Base-by-base conservation (phyloP, 306 rosid species). In the Lablab purpureus region DNA sequence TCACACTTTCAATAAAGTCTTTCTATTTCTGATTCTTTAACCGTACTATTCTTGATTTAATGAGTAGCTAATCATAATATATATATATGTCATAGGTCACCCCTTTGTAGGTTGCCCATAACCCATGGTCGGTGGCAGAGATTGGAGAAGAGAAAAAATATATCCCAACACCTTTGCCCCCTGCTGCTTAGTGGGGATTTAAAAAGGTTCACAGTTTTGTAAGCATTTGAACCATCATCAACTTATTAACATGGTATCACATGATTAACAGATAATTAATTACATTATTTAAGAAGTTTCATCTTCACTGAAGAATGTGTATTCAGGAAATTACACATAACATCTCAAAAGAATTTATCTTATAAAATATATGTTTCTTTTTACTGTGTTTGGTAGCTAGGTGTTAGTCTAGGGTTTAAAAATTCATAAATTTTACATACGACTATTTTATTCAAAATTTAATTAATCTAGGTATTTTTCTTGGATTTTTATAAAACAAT, bases 111-210 rank as follows among this genome's bases (percentile, higher is more conserved):
- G 18, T 13, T 23, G 30, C 32, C 59, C 71, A 28, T 62, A 9
- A 62, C 19, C 22, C 45, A n/a, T 75, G 71, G 30, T 18, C 47
- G 9, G 18, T 25, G 22, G 12, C 60, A 10, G 14, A 75, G 59
- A 75, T 59, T 59, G 70, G 70, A 74, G 69, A 60, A 56, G 4
- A 14, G 5, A 8, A 55, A n/a, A 25, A 9, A 11, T 19, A 15
- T 73, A 12, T 56, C 40, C 1, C 34, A 52, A 8, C 27, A 7
- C 8, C 22, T n/a, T n/a, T 17, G 17, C 25, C 25, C 9, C 15
- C 46, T 34, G 2, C 27, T 17, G 34, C 47, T 17, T 58, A 74
- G 70, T 74, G 79, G 70, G 19, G 30, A 59, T 27, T 60, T 30
- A 6, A 75, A 62, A 60, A 46, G 15, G 45, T 21, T 2, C 34